phyloP scores from a whole-genome alignment of 2,329 filamentous ascomycete species.

The Trichocomaceae sp. region DNA sequence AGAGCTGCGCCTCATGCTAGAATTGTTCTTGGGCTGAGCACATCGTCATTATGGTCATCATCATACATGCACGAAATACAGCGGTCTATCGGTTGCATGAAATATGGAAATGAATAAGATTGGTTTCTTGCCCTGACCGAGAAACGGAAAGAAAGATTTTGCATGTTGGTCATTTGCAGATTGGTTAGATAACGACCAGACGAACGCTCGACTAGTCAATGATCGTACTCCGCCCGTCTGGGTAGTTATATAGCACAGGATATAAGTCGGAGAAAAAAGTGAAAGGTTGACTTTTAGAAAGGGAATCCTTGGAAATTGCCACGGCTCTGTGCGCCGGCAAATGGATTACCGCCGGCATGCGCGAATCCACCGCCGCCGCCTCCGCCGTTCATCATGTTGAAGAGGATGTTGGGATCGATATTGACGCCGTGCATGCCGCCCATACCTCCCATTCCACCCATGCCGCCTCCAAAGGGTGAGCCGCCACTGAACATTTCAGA shows the following conservation, averaged over 20 bases:
- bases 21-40: not conserved
- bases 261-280: not conserved
- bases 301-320: conserved; percentile 52
- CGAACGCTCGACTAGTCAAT: too few species aligned
- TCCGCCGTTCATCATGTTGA: conserved; percentile 70
- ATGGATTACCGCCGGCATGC: conserved; percentile 46
- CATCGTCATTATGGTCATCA: not conserved
- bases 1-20: not conserved
- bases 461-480: conserved; percentile 46
- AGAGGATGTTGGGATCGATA: conserved; percentile 71
- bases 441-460: conserved; percentile 49
- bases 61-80: too few species aligned
- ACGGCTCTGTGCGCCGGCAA: conserved; percentile 30
- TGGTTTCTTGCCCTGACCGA: not conserved
- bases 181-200: too few species aligned
- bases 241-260: not conserved
- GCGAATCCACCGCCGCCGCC: conserved; percentile 45
- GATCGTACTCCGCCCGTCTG: too few species aligned
- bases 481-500: conserved; percentile 72
- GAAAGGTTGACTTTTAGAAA: conserved; percentile 37
- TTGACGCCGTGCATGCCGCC: conserved; percentile 36
- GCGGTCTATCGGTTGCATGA: not conserved
- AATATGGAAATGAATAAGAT: not conserved
- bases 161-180: too few species aligned
- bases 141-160: too few species aligned